Percentiles rank a stretch among this genome's conserved stretches.
Evolutionary conservation across 345 rosid species (phyloP).

Genomic region (Nasturtium officinale): DNA sequence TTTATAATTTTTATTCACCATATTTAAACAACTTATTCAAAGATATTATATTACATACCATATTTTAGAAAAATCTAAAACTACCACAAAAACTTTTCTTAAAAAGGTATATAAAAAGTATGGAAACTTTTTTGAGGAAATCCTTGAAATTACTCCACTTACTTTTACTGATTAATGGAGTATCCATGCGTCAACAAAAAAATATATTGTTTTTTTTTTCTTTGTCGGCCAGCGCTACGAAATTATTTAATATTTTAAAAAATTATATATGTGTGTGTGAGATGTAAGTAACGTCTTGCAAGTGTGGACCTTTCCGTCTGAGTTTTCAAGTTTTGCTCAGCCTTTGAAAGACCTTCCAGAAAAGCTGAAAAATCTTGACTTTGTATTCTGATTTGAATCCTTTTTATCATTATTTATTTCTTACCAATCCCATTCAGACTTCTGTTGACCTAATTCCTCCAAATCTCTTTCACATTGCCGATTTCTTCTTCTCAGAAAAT

Average conservation of each 20-base stretch:
- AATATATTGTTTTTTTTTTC: neutral
- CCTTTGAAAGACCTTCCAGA: slow-evolving; percentile 21
- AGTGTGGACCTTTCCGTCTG: slow-evolving; percentile 39
- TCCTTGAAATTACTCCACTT: neutral
- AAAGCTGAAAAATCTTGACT: slow-evolving; percentile 17
- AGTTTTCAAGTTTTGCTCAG: slow-evolving; percentile 33
- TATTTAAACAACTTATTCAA: neutral
- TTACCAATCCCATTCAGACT: slow-evolving; percentile 29
- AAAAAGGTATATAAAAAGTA: neutral
- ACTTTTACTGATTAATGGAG: neutral
- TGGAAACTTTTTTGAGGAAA: neutral
- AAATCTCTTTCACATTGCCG: slow-evolving; percentile 25
- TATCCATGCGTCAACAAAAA: slow-evolving; percentile 17
- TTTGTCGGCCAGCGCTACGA: slow-evolving; percentile 14
- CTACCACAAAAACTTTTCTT: neutral
- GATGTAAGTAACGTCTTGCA: slow-evolving; percentile 41
- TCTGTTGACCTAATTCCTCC: slow-evolving; percentile 37
- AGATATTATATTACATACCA: neutral
- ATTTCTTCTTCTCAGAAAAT: slow-evolving; percentile 8
- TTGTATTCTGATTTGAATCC: too few species aligned
- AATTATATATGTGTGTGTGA: slow-evolving; percentile 10
- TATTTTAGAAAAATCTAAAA: neutral
- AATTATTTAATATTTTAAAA: neutral
- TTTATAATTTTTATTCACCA: too few species aligned
- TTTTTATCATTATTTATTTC: too few species aligned